Conservation (phyloP, 2,329 filamentous ascomycete species). For the Pyricularia pennisetigena region DNA sequence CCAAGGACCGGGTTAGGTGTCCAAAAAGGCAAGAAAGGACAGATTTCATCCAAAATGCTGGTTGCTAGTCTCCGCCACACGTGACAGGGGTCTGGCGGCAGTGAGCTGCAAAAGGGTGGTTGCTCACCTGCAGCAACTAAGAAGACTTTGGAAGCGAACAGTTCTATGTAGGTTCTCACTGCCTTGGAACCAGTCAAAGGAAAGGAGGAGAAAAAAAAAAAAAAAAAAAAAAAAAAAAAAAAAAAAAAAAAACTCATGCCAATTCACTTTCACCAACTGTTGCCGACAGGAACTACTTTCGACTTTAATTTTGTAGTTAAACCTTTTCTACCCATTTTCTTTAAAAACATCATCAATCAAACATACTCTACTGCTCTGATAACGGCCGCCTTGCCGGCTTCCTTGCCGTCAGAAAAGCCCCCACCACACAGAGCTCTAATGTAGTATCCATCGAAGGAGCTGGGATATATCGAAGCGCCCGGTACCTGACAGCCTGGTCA, state of each 20-base stretch:
- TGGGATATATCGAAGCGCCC: background rate
- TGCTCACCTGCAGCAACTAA: background rate
- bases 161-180: background rate
- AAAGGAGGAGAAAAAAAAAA: too few relatives aligned
- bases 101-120: background rate
- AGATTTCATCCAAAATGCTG: slow-evolving; percentile 29
- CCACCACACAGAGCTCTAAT: background rate
- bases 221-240: too few relatives aligned
- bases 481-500: slow-evolving; percentile 1
- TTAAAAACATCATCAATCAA: background rate
- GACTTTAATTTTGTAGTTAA: background rate
- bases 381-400: background rate
- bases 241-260: too few relatives aligned
- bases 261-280: too few relatives aligned
- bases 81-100: slow-evolving; percentile 19
- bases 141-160: background rate
- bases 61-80: slow-evolving; percentile 13
- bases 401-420: background rate
- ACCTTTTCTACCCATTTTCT: background rate
- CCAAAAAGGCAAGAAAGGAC: slow-evolving; percentile 35
- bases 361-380: background rate
- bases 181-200: background rate
- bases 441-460: background rate
- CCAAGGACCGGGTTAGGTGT: slow-evolving; percentile 28
- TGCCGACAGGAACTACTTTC: background rate